These are phyloP conservation scores for Backusella luteola DNA, from an alignment of 192 early-diverging fungal genomes.

Conservation along the genomic window DNA sequence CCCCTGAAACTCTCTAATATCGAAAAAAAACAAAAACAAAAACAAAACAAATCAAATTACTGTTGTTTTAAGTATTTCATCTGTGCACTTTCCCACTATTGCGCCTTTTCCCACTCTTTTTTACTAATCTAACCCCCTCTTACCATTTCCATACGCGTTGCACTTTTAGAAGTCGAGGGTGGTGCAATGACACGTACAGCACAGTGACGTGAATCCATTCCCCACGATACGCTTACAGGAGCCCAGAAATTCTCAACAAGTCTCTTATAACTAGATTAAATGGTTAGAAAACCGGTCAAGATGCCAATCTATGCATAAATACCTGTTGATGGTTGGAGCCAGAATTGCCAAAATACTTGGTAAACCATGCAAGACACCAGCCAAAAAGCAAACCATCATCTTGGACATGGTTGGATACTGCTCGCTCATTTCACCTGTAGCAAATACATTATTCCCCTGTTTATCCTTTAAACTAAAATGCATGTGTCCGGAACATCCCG, in stretches of 20 bases:
- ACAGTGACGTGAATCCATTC: conserved; percentile 68
- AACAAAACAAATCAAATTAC: not conserved
- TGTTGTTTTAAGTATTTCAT: not conserved
- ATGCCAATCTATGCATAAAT: not conserved
- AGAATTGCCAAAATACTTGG: conserved; percentile 71
- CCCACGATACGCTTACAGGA: conserved; percentile 78
- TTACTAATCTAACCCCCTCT: not conserved
- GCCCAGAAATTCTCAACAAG: conserved; percentile 85
- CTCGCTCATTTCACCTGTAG: conserved; percentile 19
- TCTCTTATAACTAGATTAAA: conserved; percentile 63
- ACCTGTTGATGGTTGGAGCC: conserved; percentile 79
- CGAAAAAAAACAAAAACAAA: conserved; percentile 12
- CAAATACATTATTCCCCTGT: conserved; percentile 55
- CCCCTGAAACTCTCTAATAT: conserved; percentile 66
- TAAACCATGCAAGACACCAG: conserved; percentile 57
- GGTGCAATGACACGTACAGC: conserved; percentile 76
- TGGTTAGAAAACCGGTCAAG: not conserved
- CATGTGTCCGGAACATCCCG: conserved; percentile 80
- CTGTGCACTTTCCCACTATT: not conserved
- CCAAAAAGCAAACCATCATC: conserved; percentile 53
- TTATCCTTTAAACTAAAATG: conserved; percentile 66
- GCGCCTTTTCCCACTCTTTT: not conserved
- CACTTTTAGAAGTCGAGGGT: conserved; percentile 59
- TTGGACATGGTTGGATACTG: conserved; percentile 44
- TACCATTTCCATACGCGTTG: conserved; percentile 73